A percentile compares a stretch with the other conserved stretches of the same genome.
Evolutionary conservation across 1,284 basidiomycete species (phyloP).

Genomic region (Heterobasidion irregulare): DNA sequence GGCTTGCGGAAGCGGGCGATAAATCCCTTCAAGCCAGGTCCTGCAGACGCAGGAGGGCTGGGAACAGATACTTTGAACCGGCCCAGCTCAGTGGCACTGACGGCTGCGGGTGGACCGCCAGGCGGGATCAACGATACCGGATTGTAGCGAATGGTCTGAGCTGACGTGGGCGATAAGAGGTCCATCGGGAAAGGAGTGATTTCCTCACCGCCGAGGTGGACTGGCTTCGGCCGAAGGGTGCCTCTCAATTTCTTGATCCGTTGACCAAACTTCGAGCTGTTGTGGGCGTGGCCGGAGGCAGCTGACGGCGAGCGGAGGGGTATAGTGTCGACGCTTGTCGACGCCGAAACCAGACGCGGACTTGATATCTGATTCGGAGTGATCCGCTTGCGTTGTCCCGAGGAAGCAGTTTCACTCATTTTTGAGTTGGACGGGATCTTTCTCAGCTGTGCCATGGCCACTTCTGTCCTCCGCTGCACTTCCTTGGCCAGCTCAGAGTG

Average conservation of each 20-base stretch:
- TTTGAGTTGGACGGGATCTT: slow-evolving; percentile 48
- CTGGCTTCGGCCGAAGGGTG: slow-evolving; percentile 56
- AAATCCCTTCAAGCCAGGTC: slow-evolving; percentile 68
- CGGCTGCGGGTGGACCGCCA: slow-evolving; percentile 19
- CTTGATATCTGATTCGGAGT: slow-evolving; percentile 66
- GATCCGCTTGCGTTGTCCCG: slow-evolving; percentile 39
- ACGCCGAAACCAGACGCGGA: slow-evolving; percentile 63
- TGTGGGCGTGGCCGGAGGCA: slow-evolving; percentile 12
- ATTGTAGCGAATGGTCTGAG: slow-evolving; percentile 15
- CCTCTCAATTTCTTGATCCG: slow-evolving; percentile 67
- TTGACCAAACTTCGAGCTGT: slow-evolving; percentile 21
- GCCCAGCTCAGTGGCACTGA: slow-evolving; percentile 41
- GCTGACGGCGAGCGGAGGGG: slow-evolving; percentile 42
- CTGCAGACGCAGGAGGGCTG: slow-evolving; percentile 59
- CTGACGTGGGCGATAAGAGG: slow-evolving; percentile 14
- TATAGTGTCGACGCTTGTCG: slow-evolving; percentile 69
- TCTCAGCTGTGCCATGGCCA: slow-evolving; percentile 60
- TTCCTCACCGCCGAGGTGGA: slow-evolving; percentile 42
- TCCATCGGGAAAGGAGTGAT: slow-evolving; percentile 35
- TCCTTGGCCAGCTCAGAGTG: slow-evolving; percentile 49
- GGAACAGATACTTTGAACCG: slow-evolving; percentile 43
- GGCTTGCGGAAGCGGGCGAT: slow-evolving; percentile 73
- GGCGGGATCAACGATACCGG: slow-evolving; percentile 14
- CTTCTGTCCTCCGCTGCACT: slow-evolving; percentile 62
- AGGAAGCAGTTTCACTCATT: slow-evolving; percentile 24